phyloP scores from a whole-genome alignment of 225 moss, liverwort and hornwort genomes.

The Pseudisothecium myosuroides region DNA sequence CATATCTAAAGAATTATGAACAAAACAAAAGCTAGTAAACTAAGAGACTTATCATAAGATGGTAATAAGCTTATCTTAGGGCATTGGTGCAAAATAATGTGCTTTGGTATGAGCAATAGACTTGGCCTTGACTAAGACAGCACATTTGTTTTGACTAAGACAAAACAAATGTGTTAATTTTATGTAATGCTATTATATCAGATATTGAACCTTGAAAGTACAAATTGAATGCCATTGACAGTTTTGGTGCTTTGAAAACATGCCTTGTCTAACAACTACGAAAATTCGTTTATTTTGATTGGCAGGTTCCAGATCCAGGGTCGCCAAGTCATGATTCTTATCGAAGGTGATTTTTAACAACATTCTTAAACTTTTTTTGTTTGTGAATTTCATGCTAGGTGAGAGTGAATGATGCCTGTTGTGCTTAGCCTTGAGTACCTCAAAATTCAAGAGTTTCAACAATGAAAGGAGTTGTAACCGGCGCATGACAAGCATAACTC shows the following conservation, averaged over 20 bases:
- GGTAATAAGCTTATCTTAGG: background rate
- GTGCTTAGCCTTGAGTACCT: background rate
- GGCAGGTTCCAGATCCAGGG: background rate
- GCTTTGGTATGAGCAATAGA: background rate
- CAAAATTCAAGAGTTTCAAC: background rate
- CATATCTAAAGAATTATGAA: background rate
- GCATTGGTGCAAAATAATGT: background rate
- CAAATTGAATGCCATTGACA: background rate
- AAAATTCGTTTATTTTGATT: background rate
- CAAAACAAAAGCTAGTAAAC: background rate
- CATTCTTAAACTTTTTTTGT: no score
- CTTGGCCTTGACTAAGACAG: background rate
- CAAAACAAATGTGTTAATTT: background rate
- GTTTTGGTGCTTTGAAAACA: background rate
- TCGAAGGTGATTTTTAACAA: background rate
- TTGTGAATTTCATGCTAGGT: background rate
- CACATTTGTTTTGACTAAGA: no score
- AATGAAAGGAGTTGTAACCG: background rate
- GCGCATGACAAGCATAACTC: background rate
- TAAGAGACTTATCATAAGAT: background rate
- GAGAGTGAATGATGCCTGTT: no score
- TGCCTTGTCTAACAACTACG: background rate
- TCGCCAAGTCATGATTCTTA: background rate
- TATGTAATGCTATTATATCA: background rate
- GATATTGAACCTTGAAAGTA: background rate